Evolutionary conservation across 2,329 filamentous ascomycete genomes (phyloP), one percentile per base, ranked within the genome.

Genomic region (Fusarium sp.): DNA sequence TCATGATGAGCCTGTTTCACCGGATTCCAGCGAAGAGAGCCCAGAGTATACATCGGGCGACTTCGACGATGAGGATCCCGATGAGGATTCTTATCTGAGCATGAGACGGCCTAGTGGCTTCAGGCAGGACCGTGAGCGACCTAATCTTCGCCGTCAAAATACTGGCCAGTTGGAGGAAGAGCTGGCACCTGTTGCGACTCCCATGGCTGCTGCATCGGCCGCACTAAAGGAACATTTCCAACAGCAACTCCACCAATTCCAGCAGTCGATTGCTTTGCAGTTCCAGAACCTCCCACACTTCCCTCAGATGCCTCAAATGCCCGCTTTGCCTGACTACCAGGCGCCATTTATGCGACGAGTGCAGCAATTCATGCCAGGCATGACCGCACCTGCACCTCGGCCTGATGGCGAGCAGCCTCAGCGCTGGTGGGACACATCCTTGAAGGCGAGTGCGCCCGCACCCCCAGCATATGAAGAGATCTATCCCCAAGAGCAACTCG

Each of bases 401-500:
- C 84, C 87, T 7, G 84, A 83, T 7, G 79, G 74, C 17, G 78
- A 79, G 60, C 77, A 47, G 65, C 77, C 39, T 69, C 67, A 67
- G 11, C 84, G 85, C 62, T 92, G 90, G 90, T 92, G 89, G 87
- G 80, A 90, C 28, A 84, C 90, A 44, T 87, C 88, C 10, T 79
- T 83, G 37, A 82, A 84, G 71, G 79, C 80, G 17, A 81, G 79
- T 20, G 80, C 79, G 39, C 79, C 86, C 11, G 81, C 83, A 32
- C 92, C 92, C 10, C 92, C 92, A 11, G 87, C 92, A 0, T 96
- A 96, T 68, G 89, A 94, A 53, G 92, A 94, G 47, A 87, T 96
- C 28, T 96, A 89, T 76, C 92, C 91, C 3, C 80, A 81, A 40
- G 78, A 82, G 53, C 81, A 83, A 44, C 66, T 83, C 17, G 86